Percentiles rank a stretch among this genome's conserved stretches.
Conservation (phyloP, 2,329 filamentous ascomycete species). For the Xylariaceae sp. region DNA sequence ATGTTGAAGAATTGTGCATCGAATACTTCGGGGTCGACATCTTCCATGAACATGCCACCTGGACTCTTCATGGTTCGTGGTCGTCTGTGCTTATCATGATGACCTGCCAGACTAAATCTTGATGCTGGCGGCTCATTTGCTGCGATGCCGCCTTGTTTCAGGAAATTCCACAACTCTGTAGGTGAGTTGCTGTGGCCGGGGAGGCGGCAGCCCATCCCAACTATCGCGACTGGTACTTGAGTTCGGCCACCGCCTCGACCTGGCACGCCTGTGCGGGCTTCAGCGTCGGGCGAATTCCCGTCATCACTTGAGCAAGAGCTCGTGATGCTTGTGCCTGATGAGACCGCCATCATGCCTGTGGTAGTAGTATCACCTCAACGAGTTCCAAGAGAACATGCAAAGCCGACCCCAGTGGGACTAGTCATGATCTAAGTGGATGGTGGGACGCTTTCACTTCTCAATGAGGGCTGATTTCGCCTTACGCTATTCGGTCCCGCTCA, state of each 20-base stretch:
- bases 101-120: constrained; percentile 6
- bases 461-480: too few species aligned
- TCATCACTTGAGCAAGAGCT: constrained; percentile 13
- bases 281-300: neutral
- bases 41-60: constrained; percentile 3
- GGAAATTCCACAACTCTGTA: constrained; percentile 16
- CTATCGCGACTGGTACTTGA: constrained; percentile 12
- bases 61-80: constrained; percentile 18
- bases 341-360: neutral
- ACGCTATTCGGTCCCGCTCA: too few species aligned
- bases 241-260: neutral
- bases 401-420: neutral
- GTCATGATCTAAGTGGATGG: neutral
- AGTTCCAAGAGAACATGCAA: neutral
- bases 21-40: neutral
- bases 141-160: constrained; percentile 18
- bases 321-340: constrained; percentile 11
- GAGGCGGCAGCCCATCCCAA: constrained; percentile 21
- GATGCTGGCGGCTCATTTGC: constrained; percentile 12
- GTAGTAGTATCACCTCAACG: neutral
- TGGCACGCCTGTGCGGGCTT: neutral
- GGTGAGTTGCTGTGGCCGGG: constrained; percentile 19
- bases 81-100: constrained; percentile 11
- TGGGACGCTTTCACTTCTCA: too few species aligned
- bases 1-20: neutral